phyloP scores from a whole-genome alignment of 495 filamentous ascomycete species.

The Aeminium ludgeri region DNA sequence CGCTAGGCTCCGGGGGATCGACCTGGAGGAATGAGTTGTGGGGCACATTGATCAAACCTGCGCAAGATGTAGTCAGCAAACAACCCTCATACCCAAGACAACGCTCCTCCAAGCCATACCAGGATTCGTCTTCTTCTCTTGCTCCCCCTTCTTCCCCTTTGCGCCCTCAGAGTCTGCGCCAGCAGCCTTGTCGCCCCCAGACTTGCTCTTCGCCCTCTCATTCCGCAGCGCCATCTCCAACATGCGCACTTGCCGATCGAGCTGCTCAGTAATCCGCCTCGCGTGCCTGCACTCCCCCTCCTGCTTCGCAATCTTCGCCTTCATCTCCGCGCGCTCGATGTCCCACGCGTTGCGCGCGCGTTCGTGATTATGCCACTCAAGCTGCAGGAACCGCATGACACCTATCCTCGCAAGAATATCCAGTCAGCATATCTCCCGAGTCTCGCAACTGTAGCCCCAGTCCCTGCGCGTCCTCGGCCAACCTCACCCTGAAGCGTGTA shows the following conservation, averaged over 20 bases:
- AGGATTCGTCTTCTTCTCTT: slow-evolving; percentile 14
- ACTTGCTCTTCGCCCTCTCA: slow-evolving; percentile 35
- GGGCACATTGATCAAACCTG: slow-evolving; percentile 18
- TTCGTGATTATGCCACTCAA: slow-evolving; percentile 97
- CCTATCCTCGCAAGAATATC: slow-evolving; percentile 34
- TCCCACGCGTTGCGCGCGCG: slow-evolving; percentile 97
- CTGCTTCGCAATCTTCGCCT: slow-evolving; percentile 85
- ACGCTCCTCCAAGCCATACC: no score
- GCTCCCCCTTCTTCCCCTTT: slow-evolving; percentile 13
- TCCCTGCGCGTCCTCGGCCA: background rate
- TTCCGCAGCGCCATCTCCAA: slow-evolving; percentile 78
- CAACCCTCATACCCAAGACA: no score
- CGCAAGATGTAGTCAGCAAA: no score
- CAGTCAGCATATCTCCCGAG: background rate
- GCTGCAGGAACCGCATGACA: slow-evolving; percentile 98
- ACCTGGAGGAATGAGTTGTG: slow-evolving; percentile 30
- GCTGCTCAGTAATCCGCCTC: slow-evolving; percentile 69
- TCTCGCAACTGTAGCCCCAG: slow-evolving; percentile 8
- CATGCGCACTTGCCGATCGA: slow-evolving; percentile 78
- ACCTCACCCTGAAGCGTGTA: slow-evolving; percentile 85
- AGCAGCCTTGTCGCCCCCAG: slow-evolving; percentile 19
- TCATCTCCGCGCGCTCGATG: slow-evolving; percentile 98
- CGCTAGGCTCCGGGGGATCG: slow-evolving; percentile 14
- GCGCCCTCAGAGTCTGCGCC: background rate
- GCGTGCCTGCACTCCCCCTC: slow-evolving; percentile 76